These are phyloP conservation scores for Lepiota brunneoincarnata DNA, from an alignment of 768 basidiomycete genomes.

Conservation along the genomic window DNA sequence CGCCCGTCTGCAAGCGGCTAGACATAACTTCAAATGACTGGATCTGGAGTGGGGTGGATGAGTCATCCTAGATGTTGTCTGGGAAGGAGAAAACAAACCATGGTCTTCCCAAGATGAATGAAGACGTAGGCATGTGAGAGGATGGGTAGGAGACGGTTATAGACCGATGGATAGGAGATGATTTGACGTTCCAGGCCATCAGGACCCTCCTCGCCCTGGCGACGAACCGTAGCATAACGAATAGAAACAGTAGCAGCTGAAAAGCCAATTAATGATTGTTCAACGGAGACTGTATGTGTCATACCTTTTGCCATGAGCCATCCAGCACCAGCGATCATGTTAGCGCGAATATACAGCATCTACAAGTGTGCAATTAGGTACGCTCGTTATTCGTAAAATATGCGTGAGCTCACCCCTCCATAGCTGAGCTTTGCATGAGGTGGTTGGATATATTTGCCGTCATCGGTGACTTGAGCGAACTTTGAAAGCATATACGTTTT, in stretches of 20 bases:
- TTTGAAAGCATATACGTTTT: constrained; percentile 72
- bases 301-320: constrained; percentile 67
- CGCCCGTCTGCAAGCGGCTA: constrained; percentile 47
- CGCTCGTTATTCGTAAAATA: not conserved
- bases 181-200: constrained; percentile 63
- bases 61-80: not conserved
- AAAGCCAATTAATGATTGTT: not conserved
- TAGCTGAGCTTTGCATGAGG: constrained; percentile 75
- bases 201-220: constrained; percentile 56
- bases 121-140: constrained; percentile 70
- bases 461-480: constrained; percentile 67
- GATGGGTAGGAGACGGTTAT: constrained; percentile 70
- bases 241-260: constrained; percentile 61
- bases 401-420: constrained; percentile 53
- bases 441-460: constrained; percentile 62
- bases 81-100: constrained; percentile 36
- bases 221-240: constrained; percentile 68
- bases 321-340: constrained; percentile 60
- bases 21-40: constrained; percentile 49
- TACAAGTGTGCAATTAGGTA: constrained; percentile 19
- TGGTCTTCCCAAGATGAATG: constrained; percentile 55
- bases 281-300: not conserved
- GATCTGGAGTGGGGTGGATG: constrained; percentile 28
- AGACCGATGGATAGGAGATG: constrained; percentile 70
- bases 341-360: constrained; percentile 75